Percentiles rank a stretch among this genome's conserved stretches.
These are phyloP conservation scores for Penicillium canariense DNA, from an alignment of 495 filamentous ascomycete genomes.

Conservation along the genomic window DNA sequence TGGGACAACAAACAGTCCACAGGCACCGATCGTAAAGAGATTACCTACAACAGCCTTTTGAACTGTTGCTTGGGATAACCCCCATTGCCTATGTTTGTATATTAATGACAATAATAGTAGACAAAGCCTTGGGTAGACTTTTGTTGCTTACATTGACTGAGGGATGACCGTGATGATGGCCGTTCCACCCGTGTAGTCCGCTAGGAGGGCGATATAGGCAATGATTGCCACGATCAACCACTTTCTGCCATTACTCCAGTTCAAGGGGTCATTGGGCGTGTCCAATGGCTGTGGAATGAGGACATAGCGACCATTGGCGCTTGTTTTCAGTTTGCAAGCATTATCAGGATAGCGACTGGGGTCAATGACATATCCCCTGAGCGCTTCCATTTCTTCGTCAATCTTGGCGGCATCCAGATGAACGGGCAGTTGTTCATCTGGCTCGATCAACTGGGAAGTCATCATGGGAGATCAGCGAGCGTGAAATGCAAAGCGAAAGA, in stretches of 20 bases:
- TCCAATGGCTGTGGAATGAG: conserved; percentile 19
- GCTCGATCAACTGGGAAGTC: neutral
- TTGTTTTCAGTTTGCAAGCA: conserved; percentile 14
- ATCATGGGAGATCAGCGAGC: neutral
- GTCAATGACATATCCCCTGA: conserved; percentile 17
- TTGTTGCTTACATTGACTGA: conserved; percentile 11
- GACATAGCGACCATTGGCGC: conserved; percentile 6
- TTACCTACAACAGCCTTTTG: conserved; percentile 16
- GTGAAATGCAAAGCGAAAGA: neutral
- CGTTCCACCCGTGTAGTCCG: conserved; percentile 15
- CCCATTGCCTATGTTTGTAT: conserved; percentile 6
- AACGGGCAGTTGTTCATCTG: neutral
- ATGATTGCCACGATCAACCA: conserved; percentile 8
- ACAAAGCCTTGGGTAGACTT: neutral
- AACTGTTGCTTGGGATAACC: conserved; percentile 9
- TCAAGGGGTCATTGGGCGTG: conserved; percentile 9
- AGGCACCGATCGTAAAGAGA: conserved; percentile 16
- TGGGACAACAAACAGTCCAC: conserved; percentile 15
- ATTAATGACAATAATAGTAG: neutral
- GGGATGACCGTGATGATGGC: conserved; percentile 14
- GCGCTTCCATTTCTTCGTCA: conserved; percentile 17
- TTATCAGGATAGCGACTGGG: conserved; percentile 16
- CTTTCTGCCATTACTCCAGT: conserved; percentile 9
- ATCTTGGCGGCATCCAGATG: neutral
- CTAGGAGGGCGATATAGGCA: conserved; percentile 13